These are phyloP conservation scores for Trichophyton verrucosum DNA, from an alignment of 2,329 filamentous ascomycete genomes.

Conservation along the genomic window DNA sequence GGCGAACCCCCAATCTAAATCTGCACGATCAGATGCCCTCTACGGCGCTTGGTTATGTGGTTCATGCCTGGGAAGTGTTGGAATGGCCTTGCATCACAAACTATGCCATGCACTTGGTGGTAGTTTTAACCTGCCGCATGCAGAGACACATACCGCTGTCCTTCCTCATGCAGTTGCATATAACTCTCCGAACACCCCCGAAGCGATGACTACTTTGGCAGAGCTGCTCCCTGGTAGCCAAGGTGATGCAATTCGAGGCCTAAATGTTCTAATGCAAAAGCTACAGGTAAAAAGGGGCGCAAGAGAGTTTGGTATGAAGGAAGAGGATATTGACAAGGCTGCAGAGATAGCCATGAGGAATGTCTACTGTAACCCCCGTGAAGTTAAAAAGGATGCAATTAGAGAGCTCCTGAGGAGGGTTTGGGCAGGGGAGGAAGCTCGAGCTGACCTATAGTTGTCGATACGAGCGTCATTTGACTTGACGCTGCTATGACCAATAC, in stretches of 20 bases:
- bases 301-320: conserved; percentile 47
- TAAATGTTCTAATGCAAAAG: conserved; percentile 45
- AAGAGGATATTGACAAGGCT: conserved; percentile 48
- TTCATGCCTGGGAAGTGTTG: conserved; percentile 46
- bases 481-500: background rate
- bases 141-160: conserved; percentile 52
- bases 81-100: conserved; percentile 56
- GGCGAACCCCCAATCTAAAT: conserved; percentile 31
- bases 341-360: conserved; percentile 47
- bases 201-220: conserved; percentile 42
- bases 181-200: conserved; percentile 45
- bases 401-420: conserved; percentile 46
- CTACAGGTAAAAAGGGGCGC: conserved; percentile 42
- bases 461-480: background rate
- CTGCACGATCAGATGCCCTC: conserved; percentile 42
- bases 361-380: conserved; percentile 48
- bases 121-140: conserved; percentile 51
- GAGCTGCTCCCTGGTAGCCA: conserved; percentile 44
- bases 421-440: conserved; percentile 49
- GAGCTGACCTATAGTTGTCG: conserved; percentile 35
- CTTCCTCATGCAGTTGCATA: conserved; percentile 53
- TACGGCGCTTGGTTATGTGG: conserved; percentile 57
- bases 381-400: conserved; percentile 40
- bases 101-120: conserved; percentile 54
- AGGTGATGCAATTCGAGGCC: conserved; percentile 45